Percentiles rank a stretch among this genome's conserved stretches.
These are phyloP conservation scores for Heteromeles arbutifolia DNA, from an alignment of 306 rosid species.

Conservation along the genomic window DNA sequence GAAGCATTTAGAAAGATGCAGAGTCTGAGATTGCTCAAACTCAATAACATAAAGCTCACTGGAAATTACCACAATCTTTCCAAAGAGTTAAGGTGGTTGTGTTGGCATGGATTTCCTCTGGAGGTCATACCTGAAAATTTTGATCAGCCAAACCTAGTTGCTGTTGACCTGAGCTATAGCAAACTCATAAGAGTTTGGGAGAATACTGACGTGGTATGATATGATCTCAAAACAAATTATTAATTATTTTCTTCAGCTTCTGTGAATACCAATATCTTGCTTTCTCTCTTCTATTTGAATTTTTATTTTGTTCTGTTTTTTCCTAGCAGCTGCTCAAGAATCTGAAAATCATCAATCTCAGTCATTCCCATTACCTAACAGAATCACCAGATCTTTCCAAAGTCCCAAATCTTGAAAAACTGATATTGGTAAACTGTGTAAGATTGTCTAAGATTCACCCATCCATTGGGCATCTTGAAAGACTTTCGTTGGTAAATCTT, in stretches of 20 bases:
- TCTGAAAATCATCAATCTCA: constrained; percentile 12
- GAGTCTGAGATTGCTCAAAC: constrained; percentile 25
- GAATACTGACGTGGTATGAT: not conserved
- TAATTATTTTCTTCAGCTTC: too few species aligned
- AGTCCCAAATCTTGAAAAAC: not conserved
- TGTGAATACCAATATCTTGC: too few species aligned
- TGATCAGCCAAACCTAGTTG: too few species aligned
- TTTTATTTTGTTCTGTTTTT: too few species aligned
- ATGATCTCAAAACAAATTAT: too few species aligned
- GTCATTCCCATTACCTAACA: constrained; percentile 25
- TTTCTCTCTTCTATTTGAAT: too few species aligned
- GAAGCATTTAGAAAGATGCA: constrained; percentile 25
- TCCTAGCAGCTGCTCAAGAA: not conserved
- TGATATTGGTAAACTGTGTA: not conserved
- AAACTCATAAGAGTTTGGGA: too few species aligned
- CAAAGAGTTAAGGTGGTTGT: not conserved
- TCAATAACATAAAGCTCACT: not conserved
- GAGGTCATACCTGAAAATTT: too few species aligned
- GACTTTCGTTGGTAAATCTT: not conserved
- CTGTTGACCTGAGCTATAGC: too few species aligned
- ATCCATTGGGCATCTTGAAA: not conserved
- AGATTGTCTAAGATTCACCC: not conserved
- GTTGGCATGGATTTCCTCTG: not conserved
- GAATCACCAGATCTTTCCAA: constrained; percentile 11
- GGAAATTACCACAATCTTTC: constrained; percentile 23